Evolutionary conservation across 495 filamentous ascomycete genomes (phyloP), one percentile per base, ranked within the genome.

Genomic region (Trypethelium eluteriae): DNA sequence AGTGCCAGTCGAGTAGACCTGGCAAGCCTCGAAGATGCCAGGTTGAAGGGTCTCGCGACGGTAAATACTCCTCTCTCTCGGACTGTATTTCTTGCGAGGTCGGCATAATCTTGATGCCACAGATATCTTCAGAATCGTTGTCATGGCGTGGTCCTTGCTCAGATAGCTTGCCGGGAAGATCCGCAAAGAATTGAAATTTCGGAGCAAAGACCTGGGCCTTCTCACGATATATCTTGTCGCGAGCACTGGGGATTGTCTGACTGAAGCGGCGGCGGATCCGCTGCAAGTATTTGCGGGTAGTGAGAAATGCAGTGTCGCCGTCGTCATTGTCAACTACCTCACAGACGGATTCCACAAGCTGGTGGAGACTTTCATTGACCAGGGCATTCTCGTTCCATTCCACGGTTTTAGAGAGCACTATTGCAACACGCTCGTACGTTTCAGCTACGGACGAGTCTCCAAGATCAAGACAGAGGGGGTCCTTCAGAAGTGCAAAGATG

Each of bases 1-100:
- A 90, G 67, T 91, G 85, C 64, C 84, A 76, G 69, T 92, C 88
- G 0, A 92, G 73, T 1, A 89, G 77, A 0, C 88, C 82, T 1
- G 72, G 74, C 12, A 88, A 77, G 7, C 86, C 87, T 14, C 74
- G 69, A 1, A 83, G 67, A 72, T 91, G 86, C 70, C 81, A 80
- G 44, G 80, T 76, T 0, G 71, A 64, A 3, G 81, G 73, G 67
- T 88, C 79, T 2, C 74, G 81, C 11, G 73, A 70, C 5, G 89
- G 89, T 0, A 89, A 74, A 70, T 85, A 91, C 65, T 89, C 84
- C 0, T 71, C 65, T 3, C 79, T 76, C 10, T 70, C 57, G n/a
- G 79, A 82, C 1, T 71, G 68, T 49, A 89, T 86, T 71, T 90
- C 88, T 47, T 81, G 70, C 4, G 75, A 75, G 0, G 86, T 88